Conservation (phyloP, 352 stramenopile genomes). For the Globisporangium middletonii region DNA sequence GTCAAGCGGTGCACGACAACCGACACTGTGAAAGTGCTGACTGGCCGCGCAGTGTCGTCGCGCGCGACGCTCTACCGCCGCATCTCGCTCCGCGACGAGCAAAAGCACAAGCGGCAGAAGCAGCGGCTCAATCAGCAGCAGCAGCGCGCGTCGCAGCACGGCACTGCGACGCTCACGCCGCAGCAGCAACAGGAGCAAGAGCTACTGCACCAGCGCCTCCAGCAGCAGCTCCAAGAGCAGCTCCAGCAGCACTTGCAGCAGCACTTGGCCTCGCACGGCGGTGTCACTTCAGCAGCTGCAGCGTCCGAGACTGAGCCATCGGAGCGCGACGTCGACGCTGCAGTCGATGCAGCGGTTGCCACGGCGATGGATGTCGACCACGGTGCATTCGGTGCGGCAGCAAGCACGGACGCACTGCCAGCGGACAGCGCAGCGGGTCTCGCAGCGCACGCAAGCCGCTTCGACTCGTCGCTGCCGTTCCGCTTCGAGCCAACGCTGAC, state of each 20-base stretch:
- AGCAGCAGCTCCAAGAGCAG: not conserved
- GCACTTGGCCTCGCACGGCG: too few species aligned
- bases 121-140: not conserved
- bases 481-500: slow-evolving; percentile 27
- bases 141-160: not conserved
- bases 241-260: too few species aligned
- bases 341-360: not conserved
- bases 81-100: not conserved
- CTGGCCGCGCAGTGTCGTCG: not conserved
- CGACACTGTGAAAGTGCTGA: not conserved
- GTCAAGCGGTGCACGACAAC: not conserved
- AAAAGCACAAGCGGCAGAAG: not conserved
- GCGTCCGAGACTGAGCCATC: too few species aligned
- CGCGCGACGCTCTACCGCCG: not conserved
- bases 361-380: not conserved
- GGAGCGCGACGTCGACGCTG: too few species aligned
- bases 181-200: not conserved
- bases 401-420: not conserved
- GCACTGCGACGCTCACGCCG: too few species aligned
- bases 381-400: not conserved
- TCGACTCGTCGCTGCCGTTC: not conserved
- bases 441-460: not conserved
- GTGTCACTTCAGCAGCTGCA: too few species aligned
- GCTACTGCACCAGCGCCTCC: not conserved
- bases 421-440: not conserved